A percentile compares a stretch with the other conserved stretches of the same genome.
Conservation (phyloP, 78 protist species). For the Polysphondylium violaceum region DNA sequence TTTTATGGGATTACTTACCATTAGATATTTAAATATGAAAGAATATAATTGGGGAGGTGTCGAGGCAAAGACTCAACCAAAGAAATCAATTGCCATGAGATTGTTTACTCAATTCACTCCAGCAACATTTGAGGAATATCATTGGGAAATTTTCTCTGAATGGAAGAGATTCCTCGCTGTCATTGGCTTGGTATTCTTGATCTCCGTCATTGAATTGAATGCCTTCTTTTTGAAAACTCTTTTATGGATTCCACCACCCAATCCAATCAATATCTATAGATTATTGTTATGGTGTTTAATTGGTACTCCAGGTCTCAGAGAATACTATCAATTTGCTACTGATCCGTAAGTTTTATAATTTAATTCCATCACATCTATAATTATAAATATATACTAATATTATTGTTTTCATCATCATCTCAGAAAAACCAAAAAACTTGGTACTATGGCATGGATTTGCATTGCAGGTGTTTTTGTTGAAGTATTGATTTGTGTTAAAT, state of each 20-base stretch:
- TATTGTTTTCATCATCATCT: not conserved
- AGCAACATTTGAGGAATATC: conserved; percentile 17
- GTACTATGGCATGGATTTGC: conserved; percentile 87
- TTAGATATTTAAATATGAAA: conserved; percentile 73
- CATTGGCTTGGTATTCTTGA: conserved; percentile 32
- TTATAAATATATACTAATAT: not conserved
- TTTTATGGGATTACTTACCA: conserved; percentile 60
- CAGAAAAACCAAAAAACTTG: conserved; percentile 75
- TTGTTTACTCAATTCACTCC: conserved; percentile 85
- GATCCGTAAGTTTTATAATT: conserved; percentile 45
- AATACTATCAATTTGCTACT: conserved; percentile 84
- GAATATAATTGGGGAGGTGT: conserved; percentile 61
- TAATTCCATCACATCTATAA: not conserved
- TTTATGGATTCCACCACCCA: conserved; percentile 85
- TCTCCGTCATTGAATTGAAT: conserved; percentile 77
- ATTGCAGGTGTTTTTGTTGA: conserved; percentile 71
- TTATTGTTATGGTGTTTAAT: conserved; percentile 76
- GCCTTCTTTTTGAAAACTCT: conserved; percentile 88
- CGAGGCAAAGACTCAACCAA: conserved; percentile 26
- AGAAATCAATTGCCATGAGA: conserved; percentile 34
- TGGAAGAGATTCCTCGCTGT: conserved; percentile 75
- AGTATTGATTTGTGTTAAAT: conserved; percentile 72
- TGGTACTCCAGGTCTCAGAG: conserved; percentile 87
- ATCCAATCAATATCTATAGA: conserved; percentile 80
- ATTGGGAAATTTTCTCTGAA: conserved; percentile 81